phyloP scores from a whole-genome alignment of 164 flowering plant genomes.

The Malania oleifera region DNA sequence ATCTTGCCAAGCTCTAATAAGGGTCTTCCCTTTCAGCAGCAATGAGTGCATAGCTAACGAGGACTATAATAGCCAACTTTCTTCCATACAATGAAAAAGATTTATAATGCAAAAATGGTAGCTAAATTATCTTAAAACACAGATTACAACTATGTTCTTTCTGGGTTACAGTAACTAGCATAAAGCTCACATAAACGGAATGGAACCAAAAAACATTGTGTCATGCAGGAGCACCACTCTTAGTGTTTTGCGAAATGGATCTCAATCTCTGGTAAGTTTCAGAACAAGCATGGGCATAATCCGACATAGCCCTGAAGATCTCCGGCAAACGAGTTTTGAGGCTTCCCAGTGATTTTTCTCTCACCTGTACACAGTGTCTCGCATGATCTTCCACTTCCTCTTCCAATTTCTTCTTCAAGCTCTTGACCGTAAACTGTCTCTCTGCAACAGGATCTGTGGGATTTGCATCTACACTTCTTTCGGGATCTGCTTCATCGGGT shows the following conservation, averaged over 20 bases:
- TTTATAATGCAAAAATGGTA: neutral
- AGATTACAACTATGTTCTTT: neutral
- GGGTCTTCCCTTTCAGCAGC: too few relatives aligned
- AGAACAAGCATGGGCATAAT: constrained; percentile 51
- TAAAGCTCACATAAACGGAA: neutral
- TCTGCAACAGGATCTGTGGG: constrained; percentile 51
- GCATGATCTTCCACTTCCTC: constrained; percentile 64
- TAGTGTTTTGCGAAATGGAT: constrained; percentile 28
- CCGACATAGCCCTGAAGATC: constrained; percentile 68
- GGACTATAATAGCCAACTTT: too few relatives aligned
- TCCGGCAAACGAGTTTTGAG: constrained; percentile 78
- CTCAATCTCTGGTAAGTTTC: constrained; percentile 50
- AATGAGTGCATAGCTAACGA: too few relatives aligned
- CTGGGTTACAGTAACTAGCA: too few relatives aligned
- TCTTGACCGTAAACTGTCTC: constrained; percentile 50
- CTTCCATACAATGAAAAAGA: too few relatives aligned
- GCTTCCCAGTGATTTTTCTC: constrained; percentile 76
- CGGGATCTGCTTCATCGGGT: constrained; percentile 48
- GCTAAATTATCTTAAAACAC: neutral
- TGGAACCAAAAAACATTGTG: neutral
- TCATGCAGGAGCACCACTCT: constrained; percentile 19
- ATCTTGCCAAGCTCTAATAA: too few relatives aligned
- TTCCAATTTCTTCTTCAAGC: constrained; percentile 61
- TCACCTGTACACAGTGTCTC: constrained; percentile 65
- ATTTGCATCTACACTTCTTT: constrained; percentile 38